Base-by-base conservation (phyloP, 352 stramenopile species). In the Phytophthora cryptogea region DNA sequence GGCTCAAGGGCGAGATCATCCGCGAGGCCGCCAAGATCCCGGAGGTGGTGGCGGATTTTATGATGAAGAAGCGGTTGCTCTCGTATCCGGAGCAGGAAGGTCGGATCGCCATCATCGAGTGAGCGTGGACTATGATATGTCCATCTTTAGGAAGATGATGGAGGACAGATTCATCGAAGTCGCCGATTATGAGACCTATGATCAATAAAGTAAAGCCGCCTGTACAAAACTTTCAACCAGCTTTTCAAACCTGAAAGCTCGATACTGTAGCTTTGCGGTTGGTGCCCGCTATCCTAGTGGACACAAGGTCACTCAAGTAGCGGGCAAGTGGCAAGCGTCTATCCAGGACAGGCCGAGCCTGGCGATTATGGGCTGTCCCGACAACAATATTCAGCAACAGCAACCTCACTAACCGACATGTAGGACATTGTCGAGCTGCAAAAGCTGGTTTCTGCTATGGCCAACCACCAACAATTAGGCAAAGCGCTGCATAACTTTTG, bases 1-100 rank as follows among this genome's bases (percentile, higher is more conserved):
- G 88, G 88, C 64, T 82, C 16, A 63, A 83, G 17, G 80, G 86
- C 23, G 64, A 78, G 58, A 69, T 89, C 8, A 16, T 92, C 17
- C 68, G 73, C 20, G 76, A 76, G 17, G 61, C 66, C 7, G 72
- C 70, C 27, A 81, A 82, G 44, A 75, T 91, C 47, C 62, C 78
- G 14, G 60, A 77, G 9, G 66, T 85, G 30, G 76, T 86, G 26
- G 70, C 70, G 13, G 68, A 86, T 9, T 82, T 75, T 40, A 50
- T 89, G 59, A 75, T 89, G 68, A 92, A 90, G 63, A 83, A 86
- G 66, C 72, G 78, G 20, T 50, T 92, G 36, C 55, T 92, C 30
- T 63, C 69, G 31, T 92, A 92, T 57, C 68, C 73, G 1, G 74
- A 84, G 49, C 56, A 66, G 37, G 80, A 90, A 60, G 70, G 69